These are phyloP conservation scores for Eucalyptus marginata DNA, from an alignment of 345 rosid species.

Conservation along the genomic window DNA sequence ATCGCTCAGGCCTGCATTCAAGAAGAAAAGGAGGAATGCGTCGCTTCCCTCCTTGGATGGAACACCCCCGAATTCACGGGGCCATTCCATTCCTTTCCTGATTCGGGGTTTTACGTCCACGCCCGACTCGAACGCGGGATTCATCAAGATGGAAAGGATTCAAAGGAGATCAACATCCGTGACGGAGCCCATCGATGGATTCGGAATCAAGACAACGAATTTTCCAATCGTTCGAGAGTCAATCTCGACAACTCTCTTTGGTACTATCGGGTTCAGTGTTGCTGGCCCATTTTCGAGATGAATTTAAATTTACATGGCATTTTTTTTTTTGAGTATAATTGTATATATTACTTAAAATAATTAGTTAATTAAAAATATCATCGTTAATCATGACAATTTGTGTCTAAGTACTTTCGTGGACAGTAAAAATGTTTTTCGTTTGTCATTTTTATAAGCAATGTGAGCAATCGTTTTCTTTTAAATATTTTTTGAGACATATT, in stretches of 20 bases:
- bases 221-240: neutral
- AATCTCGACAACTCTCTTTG: no score
- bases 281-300: neutral
- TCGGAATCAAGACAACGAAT: neutral
- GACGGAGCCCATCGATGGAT: neutral
- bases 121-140: neutral
- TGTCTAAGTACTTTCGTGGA: neutral
- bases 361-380: neutral
- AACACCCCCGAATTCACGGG: neutral
- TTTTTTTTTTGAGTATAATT: rapidly evolving
- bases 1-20: neutral
- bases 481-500: neutral
- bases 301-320: neutral
- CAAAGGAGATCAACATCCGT: neutral
- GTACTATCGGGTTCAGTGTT: no score
- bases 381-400: rapidly evolving
- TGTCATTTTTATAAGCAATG: neutral
- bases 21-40: neutral
- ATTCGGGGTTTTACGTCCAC: neutral
- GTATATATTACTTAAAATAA: neutral
- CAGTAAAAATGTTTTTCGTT: rapidly evolving
- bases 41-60: neutral
- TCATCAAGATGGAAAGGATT: neutral
- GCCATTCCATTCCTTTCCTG: neutral
- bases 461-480: rapidly evolving